Evolutionary conservation across 2,329 filamentous ascomycete species (phyloP), one percentile per base, ranked within the genome.

Genomic region (Aspergillus sp.): DNA sequence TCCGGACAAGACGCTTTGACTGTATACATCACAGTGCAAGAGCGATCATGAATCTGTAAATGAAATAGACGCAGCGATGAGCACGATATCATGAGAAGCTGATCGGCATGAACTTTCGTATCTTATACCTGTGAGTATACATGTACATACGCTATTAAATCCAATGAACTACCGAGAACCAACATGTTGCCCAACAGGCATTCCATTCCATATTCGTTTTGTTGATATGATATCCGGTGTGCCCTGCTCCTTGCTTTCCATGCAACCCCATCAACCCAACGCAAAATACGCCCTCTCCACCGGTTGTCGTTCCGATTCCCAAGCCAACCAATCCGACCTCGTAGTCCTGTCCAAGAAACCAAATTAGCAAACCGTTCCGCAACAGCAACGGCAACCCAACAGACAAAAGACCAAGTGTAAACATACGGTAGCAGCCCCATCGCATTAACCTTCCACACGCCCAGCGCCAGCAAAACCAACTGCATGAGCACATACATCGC

Each of bases 291-390:
- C 87, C 63, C 82, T 78, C 73, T 93, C 90, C 63, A 90, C 67
- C 16, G 89, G 84, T 65, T 87, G 82, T 71, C 90, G 84, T 73
- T 90, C 87, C 18, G 83, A 82, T 75, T 99, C 95, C 95, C 95
- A 99, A 58, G 94, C 94, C 69, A 99, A 81, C 95, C 95, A 99
- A 77, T 99, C 95, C 66, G 92, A 96, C 73, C 92, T 88, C 60
- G 95, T 98, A 56, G 95, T 99, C 69, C 91, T 95, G 57, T 61
- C 22, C 29, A 10, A 39, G 29, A 18, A 36, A 29, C 49, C 7
- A 24, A 16, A n/a, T 61, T 58, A 65, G 59, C 45, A 14, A 14
- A n/a, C 32, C 26, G 14, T 45, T 22, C 11, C 11, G 26, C 49
- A 53, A n/a, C 11, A 12, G 29, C 49, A 53, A 46, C 32, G 32